A percentile compares a stretch with the other conserved stretches of the same genome.
These are phyloP conservation scores for Trypanosoma lewisi DNA, from an alignment of 208 protist species.

Conservation along the genomic window DNA sequence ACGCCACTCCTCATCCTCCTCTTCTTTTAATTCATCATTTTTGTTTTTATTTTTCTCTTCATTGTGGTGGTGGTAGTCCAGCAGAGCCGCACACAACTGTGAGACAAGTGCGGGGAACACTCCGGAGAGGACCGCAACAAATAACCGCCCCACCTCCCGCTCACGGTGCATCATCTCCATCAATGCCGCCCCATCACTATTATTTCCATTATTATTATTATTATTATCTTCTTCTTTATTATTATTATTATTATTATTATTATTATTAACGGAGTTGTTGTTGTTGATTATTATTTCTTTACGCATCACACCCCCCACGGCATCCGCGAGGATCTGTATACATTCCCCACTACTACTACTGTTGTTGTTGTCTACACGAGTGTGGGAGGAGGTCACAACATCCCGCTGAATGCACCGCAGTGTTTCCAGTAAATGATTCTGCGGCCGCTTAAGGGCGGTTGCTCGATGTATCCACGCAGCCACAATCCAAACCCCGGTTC, in stretches of 20 bases:
- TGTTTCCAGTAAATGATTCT: constrained; percentile 3
- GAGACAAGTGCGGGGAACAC: constrained; percentile 7
- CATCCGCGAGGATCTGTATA: constrained; percentile 15
- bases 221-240: background rate
- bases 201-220: background rate
- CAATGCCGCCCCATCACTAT: background rate
- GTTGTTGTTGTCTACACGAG: too few species aligned
- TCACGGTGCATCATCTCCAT: background rate
- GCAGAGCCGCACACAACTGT: constrained; percentile 14
- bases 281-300: background rate
- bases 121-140: constrained; percentile 22
- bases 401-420: constrained; percentile 18
- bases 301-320: constrained; percentile 6
- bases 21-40: too few species aligned
- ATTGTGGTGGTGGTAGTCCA: background rate
- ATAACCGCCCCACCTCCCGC: background rate
- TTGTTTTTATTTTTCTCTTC: background rate
- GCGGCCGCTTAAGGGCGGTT: background rate
- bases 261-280: background rate
- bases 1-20: constrained; percentile 17
- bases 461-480: constrained; percentile 5
- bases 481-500: constrained; percentile 12
- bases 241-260: background rate
- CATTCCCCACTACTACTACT: too few species aligned
- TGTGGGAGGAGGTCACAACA: too few species aligned